Evolutionary conservation across 2,329 filamentous ascomycete genomes (phyloP).

Genomic region (Ascocoryne sarcoides): DNA sequence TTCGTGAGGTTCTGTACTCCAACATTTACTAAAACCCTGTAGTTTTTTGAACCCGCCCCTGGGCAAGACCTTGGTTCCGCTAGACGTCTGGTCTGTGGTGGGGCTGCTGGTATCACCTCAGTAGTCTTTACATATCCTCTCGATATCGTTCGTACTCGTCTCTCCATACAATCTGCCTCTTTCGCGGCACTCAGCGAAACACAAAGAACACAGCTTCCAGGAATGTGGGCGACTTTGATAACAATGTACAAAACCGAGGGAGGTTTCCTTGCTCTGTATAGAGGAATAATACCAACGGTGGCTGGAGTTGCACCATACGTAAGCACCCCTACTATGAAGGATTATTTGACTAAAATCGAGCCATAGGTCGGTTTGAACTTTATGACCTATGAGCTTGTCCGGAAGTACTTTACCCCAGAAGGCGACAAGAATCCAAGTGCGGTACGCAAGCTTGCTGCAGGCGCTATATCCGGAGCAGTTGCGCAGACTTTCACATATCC

Average conservation of each 20-base stretch:
- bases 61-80: conserved; percentile 66
- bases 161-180: conserved; percentile 96
- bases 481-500: conserved; percentile 98
- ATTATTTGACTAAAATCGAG: not conserved
- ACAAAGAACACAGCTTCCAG: conserved; percentile 60
- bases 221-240: conserved; percentile 81
- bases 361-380: conserved; percentile 85
- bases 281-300: conserved; percentile 87
- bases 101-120: conserved; percentile 86
- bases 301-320: conserved; percentile 94
- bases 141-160: conserved; percentile 89
- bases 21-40: not conserved
- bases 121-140: conserved; percentile 93
- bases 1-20: not conserved
- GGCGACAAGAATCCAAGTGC: conserved; percentile 77
- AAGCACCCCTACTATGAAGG: no score
- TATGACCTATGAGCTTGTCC: conserved; percentile 91
- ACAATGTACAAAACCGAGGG: conserved; percentile 89
- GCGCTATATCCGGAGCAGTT: conserved; percentile 89
- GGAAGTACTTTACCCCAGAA: conserved; percentile 75
- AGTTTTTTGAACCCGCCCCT: conserved; percentile 69
- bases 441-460: conserved; percentile 74
- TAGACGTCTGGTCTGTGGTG: conserved; percentile 78
- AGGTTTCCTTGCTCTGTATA: conserved; percentile 76
- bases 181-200: conserved; percentile 66